Evolutionary conservation across 2,329 filamentous ascomycete genomes (phyloP), one percentile per base, ranked within the genome.

Genomic region (Neofusicoccum umdonicola): DNA sequence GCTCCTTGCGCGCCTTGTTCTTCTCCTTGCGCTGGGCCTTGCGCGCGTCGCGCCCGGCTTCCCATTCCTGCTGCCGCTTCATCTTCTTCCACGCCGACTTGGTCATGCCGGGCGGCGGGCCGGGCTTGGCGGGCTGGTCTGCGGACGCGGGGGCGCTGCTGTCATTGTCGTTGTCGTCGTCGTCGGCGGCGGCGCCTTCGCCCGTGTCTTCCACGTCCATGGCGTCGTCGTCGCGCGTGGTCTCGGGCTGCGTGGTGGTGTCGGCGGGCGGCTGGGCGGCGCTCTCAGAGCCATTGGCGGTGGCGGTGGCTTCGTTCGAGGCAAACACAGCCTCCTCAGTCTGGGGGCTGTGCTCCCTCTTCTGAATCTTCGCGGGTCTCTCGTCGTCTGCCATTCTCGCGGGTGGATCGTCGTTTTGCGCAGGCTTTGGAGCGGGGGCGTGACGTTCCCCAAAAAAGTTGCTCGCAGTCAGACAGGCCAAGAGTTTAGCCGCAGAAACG

Each of bases 21-120:
- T 87, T 86, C 68, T 87, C 83, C 71, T 85, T 87, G 58, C 85
- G 81, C 70, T 83, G 82, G n/a, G 76, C 74, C 71, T 85, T 87
- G 69, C 87, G 84, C 35, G 81, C 78, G 47, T 83, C 79, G 4
- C 87, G 89, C 22, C 85, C 85, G 7, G 88, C 87, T 71, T 96
- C 92, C 90, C 91, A 96, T 74, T 86, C 82, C 73, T 91, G 84
- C 68, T 87, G 84, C 63, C 87, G 88, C 66, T 85, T 87, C 61
- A 92, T 81, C 73, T 92, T 94, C 78, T 96, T 97, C 66, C 90
- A 81, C 70, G 94, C 90, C 72, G 89, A 96, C 73, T 98, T 98
- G 17, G 94, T 97, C 60, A 64, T 66, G 64, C 35, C 42, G n/a
- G 61, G 56, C 17, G 65, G 44, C 13, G 42, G 63, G 51, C 37